Evolutionary conservation across 2,329 filamentous ascomycete species (phyloP), one percentile per base, ranked within the genome.

Genomic region (Phialophora macrospora): DNA sequence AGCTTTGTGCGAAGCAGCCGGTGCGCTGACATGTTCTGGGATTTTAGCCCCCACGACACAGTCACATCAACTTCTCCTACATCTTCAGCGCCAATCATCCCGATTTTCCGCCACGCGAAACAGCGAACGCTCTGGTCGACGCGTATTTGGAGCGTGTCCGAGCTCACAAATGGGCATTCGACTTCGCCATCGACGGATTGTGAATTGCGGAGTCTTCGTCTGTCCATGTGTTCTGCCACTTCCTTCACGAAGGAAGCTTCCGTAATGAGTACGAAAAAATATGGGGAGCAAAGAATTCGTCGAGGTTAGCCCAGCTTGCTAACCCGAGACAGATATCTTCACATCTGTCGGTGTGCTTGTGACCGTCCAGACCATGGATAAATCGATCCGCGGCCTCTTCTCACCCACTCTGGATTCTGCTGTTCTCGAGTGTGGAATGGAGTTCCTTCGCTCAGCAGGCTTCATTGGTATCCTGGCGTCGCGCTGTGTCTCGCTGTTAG

Each of bases 131-230:
- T 46, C 8, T 46, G 44, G 44, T 46, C 44, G 44, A 20, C 44
- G 44, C 44, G 5, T 46, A 46, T 20, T 46, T 46, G 9, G 20
- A 46, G 17, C 14, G 20, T 17, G 20, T 38, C 48, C 11, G 32
- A 44, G 17, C 41, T 51, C 5, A n/a, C 32, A 7, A 58, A 38
- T 22, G 52, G 34, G 7, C 28, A 44, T 9, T 11, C 56, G 8
- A 34, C n/a, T 22, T 48, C 56, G n/a, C 26, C 41, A n/a, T 32
- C 34, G n/a, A 22, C 24, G 7, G 52, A 46, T 12, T 24, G 4
- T n/a, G 59, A 62, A 20, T 20, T 55, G 17, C 41, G 54, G 38
- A 52, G 59, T 34, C 38, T 66, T 12, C 52, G 54, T 3, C 17
- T 57, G 6, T 34, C 41, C 5, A 44, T 66, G 24, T 17, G 20